Conservation (phyloP, 2,329 filamentous ascomycete genomes). For the Helotiales sp. region DNA sequence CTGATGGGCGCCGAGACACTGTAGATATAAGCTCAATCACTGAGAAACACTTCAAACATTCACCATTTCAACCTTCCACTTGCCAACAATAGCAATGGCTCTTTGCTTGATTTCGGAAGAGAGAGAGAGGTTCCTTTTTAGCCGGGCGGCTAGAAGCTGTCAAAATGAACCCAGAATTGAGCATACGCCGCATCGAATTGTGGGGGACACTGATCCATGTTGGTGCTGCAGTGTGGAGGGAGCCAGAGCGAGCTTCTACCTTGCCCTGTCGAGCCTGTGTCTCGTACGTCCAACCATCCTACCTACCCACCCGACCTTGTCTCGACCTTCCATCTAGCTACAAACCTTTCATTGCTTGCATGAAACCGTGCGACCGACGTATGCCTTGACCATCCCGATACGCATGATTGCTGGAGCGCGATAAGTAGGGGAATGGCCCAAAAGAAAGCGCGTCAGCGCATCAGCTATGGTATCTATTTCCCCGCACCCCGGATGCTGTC, state of each 20-base stretch:
- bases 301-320: not conserved
- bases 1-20: not conserved
- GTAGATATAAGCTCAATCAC: conserved; percentile 1
- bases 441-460: conserved; percentile 71
- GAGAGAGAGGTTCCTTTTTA: conserved; percentile 2
- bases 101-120: not conserved
- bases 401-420: conserved; percentile 28
- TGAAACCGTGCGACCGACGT: conserved; percentile 18
- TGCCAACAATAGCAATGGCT: not conserved
- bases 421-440: conserved; percentile 58
- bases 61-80: not conserved
- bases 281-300: not conserved
- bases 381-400: conserved; percentile 18
- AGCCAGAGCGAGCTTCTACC: conserved; percentile 2
- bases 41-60: not conserved
- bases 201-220: conserved; percentile 16
- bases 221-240: conserved; percentile 4
- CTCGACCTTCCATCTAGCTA: conserved; percentile 5
- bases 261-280: conserved; percentile 2
- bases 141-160: conserved; percentile 17
- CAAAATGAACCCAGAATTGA: not conserved
- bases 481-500: conserved; percentile 6
- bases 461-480: conserved; percentile 66
- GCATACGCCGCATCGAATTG: conserved; percentile 10
- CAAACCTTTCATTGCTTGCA: conserved; percentile 16